Base-by-base conservation (phyloP, 1,284 basidiomycete species). In the Marasmius fiardii region DNA sequence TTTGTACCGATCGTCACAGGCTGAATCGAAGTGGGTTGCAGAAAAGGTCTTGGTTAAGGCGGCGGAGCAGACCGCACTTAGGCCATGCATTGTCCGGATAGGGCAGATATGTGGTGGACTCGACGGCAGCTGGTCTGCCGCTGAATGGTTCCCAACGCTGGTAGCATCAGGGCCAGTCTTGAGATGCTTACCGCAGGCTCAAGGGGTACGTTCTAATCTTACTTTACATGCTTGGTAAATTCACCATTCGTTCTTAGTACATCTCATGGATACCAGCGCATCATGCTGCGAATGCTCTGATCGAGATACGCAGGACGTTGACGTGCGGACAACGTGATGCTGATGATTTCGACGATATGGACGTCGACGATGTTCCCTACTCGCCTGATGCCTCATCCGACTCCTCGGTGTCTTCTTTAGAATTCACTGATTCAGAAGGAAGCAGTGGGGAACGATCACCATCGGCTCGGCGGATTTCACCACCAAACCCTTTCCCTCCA, bases 1-100 rank as follows among this genome's bases (percentile, higher is more conserved):
- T 37, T 8, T 2, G 6, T 16, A 24, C 12, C 12, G 16, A 24
- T 44, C 24, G 18, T 45, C 16, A 18, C 18, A 49, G 47, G 55
- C 62, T 4, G 63, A 64, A 52, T 61, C 63, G 23, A 68, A 68
- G 54, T 69, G 64, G 63, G 59, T 67, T 21, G 61, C 63, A 0
- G 68, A 69, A 51, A 58, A 43, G 7, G 44, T 67, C n/a, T 53
- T 68, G 8, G 39, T 54, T 16, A 54, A 53, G 16, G 61, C 65
- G 3, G 48, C 60, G 4, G 54, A 59, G 24, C 37, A 55, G 35
- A 59, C 59, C 5, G 14, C 47, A n/a, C 55, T 68, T 5, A 51
- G 43, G 12, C 33, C 61, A 4, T 53, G 53, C 23, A 57, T 61
- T 12, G 60, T 67, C n/a, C 63, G 67, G 18, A 50, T 67, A 3